Evolutionary conservation across 75 land plant genomes (phyloP).

Genomic region (Cupressus sempervirens): DNA sequence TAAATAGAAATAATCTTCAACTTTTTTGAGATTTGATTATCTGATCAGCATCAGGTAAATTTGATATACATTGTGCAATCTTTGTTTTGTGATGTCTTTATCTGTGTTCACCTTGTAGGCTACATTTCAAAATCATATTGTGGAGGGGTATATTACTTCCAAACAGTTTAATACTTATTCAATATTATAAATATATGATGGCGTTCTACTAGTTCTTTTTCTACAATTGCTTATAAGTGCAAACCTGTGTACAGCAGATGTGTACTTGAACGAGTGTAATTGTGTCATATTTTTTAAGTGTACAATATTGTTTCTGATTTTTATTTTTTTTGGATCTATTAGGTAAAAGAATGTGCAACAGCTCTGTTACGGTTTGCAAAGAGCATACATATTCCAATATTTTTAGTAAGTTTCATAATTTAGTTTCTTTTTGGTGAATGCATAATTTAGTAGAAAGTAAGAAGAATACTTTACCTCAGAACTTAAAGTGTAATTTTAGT

Average conservation of each 20-base stretch:
- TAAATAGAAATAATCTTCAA: not conserved
- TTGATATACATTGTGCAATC: not conserved
- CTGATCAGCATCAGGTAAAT: not conserved
- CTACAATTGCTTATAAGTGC: not conserved
- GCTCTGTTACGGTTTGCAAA: conserved; percentile 75
- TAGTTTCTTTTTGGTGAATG: not conserved
- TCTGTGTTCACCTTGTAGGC: not conserved
- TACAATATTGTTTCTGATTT: not conserved
- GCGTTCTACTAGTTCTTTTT: not conserved
- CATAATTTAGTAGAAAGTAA: not conserved
- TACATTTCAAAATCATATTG: not conserved
- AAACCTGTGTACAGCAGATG: not conserved
- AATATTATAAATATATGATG: not conserved
- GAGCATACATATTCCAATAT: conserved; percentile 63
- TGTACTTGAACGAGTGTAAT: not conserved
- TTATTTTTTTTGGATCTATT: conserved; percentile 2
- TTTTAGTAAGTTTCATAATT: conserved; percentile 52
- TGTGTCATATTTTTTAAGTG: not conserved
- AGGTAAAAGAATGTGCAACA: conserved; percentile 91
- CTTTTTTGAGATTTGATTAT: not conserved
- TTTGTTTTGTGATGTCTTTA: not conserved
- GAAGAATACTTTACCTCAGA: not conserved
- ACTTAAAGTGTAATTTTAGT: not conserved
- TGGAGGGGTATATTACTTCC: not conserved
- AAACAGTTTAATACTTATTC: not conserved